Evolutionary conservation across 306 rosid genomes (phyloP).

Genomic region (Glycine tomentella): DNA sequence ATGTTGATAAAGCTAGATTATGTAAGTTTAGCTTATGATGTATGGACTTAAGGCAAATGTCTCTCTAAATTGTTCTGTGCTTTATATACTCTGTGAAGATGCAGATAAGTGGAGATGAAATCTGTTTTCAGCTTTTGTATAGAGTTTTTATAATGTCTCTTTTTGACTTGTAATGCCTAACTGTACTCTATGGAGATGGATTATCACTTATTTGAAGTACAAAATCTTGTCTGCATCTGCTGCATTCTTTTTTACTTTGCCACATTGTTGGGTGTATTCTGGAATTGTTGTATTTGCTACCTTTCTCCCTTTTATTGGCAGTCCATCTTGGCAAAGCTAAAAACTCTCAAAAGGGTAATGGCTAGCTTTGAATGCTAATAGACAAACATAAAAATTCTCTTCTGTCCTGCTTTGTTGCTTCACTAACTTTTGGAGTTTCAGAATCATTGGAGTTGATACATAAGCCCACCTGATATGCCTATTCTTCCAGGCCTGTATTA

Average conservation of each 20-base stretch:
- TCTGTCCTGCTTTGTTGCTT: conserved; percentile 52
- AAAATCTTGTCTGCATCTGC: background rate
- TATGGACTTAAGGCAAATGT: conserved; percentile 54
- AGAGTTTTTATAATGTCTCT: background rate
- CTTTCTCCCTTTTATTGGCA: background rate
- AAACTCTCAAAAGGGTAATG: conserved; percentile 47
- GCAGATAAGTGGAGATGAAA: conserved; percentile 62
- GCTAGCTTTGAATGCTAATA: conserved; percentile 80
- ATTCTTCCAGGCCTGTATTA: no score
- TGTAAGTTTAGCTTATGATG: conserved; percentile 48
- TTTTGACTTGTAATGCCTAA: background rate
- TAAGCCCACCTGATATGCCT: background rate
- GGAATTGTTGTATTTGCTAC: no score
- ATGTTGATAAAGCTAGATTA: conserved; percentile 55
- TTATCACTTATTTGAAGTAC: background rate
- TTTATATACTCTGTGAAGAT: conserved; percentile 46
- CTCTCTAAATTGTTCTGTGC: conserved; percentile 61
- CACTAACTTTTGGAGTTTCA: conserved; percentile 44
- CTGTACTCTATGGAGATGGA: background rate
- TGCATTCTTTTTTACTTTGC: no score
- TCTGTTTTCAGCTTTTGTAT: background rate
- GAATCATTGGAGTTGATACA: conserved; percentile 59
- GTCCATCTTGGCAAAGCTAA: conserved; percentile 90
- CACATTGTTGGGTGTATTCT: background rate
- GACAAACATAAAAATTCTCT: conserved; percentile 48